Base-by-base conservation (phyloP, 2,329 filamentous ascomycete species). In the Talaromyces sp. region DNA sequence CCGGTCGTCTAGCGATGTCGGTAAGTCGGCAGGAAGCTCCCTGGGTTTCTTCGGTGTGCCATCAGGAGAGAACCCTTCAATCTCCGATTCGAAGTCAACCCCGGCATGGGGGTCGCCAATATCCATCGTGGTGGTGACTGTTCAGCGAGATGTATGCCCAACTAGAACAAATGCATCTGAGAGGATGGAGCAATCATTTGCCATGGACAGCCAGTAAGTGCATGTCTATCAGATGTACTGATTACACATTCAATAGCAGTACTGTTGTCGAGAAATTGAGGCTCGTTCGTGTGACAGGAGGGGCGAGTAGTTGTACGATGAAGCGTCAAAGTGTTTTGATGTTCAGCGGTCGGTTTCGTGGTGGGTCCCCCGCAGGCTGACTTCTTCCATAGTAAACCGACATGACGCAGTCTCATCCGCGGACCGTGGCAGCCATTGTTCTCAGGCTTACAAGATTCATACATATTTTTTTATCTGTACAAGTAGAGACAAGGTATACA, bases 1-100 rank as follows among this genome's bases (percentile, higher is more conserved):
- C 67, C 95, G 88, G 81, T 99, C 95, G 77, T 99, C 90, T 63
- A 99, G 86, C 13, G 93, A 97, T 70, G 87, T 95, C 11, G 95
- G 95, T 41, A 99, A 86, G 79, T 99, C 95, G 70, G 86, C 81
- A 47, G 95, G 95, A 60, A 98, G 86, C 67, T 80, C 76, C 65
- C 80, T 69, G 10, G 70, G 67, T 69, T 71, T 68, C 57, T 73
- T 66, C 31, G 56, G 50, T 35, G 60, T 60, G n/a, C 58, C 60
- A 16, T 62, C 47, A 33, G 41, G 62, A 41, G 67, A 60, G 31
- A 35, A 56, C 10, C 31, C 56, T 50, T 59, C 67, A 19, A 57
- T 50, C 19, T 62, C 65, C 19, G 52, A 52, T 19, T 66, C 62
- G 57, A 39, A 47, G 27, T 63, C 59, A 64, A 71, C 72, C 66